Evolutionary conservation across 805 yeast genomes (phyloP).

Genomic region (Isabelozyma gotoi): DNA sequence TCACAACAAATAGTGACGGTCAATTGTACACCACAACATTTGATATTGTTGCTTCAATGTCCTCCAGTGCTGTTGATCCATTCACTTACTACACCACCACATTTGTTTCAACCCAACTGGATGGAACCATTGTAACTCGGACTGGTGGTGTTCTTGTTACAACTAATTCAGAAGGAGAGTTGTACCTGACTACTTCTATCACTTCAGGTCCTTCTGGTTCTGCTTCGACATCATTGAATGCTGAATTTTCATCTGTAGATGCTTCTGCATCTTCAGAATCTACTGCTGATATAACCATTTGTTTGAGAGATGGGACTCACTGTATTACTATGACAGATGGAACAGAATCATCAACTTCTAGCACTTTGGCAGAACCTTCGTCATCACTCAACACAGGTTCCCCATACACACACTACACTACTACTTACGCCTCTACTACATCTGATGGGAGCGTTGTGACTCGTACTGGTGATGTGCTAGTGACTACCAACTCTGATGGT

Average conservation of each 20-base stretch:
- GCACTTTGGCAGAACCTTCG: neutral
- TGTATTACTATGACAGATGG: neutral
- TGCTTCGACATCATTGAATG: too few species aligned
- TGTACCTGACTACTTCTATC: conserved; percentile 9
- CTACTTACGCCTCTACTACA: neutral
- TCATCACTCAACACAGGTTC: neutral
- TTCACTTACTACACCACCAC: conserved; percentile 12
- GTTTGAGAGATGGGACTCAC: conserved; percentile 1
- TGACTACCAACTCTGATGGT: neutral
- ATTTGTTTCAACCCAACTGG: conserved; percentile 8
- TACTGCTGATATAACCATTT: neutral
- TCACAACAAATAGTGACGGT: conserved; percentile 11
- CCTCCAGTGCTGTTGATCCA: neutral
- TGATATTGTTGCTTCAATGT: neutral
- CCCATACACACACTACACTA: neutral
- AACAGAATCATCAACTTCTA: neutral
- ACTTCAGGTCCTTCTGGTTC: too few species aligned
- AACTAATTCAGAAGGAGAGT: conserved; percentile 9
- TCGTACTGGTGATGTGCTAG: neutral
- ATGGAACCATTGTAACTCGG: conserved; percentile 12
- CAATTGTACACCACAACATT: conserved; percentile 7
- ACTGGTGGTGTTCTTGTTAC: conserved; percentile 16
- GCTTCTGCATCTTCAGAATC: neutral
- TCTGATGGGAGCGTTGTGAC: neutral
- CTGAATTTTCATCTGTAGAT: too few species aligned